Conservation (phyloP, 2,329 filamentous ascomycete species). For the Beauveria bassiana region DNA sequence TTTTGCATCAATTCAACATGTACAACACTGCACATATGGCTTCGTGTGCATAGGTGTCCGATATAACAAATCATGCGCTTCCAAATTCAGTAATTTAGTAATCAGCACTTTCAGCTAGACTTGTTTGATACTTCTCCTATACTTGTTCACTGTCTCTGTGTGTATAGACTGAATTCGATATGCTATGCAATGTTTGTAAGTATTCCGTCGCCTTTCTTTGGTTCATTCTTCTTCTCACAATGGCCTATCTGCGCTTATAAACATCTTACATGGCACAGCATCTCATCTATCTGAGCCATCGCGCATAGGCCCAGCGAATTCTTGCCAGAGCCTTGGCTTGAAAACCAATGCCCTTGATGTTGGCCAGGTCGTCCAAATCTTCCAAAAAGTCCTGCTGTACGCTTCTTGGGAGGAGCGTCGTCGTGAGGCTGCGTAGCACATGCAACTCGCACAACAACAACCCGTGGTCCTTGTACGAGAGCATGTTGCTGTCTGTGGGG, state of each 20-base stretch:
- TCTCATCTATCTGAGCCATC: constrained; percentile 50
- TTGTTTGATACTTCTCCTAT: background rate
- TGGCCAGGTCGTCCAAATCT: constrained; percentile 78
- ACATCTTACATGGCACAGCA: background rate
- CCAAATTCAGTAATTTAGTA: too few relatives aligned
- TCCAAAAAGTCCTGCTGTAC: constrained; percentile 80
- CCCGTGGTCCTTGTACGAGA: constrained; percentile 90
- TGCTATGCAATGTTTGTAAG: background rate
- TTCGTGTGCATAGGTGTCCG: background rate
- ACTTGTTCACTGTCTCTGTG: background rate
- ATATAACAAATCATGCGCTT: background rate
- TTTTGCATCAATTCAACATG: background rate
- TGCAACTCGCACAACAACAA: constrained; percentile 86
- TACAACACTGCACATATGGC: background rate
- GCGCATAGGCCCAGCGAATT: constrained; percentile 83
- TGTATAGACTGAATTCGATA: background rate
- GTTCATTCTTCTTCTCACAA: background rate
- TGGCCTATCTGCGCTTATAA: background rate
- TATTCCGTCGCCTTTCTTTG: background rate
- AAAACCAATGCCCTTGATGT: constrained; percentile 69
- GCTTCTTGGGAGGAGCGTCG: constrained; percentile 59
- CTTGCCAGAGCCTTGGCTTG: constrained; percentile 75
- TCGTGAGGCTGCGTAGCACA: constrained; percentile 58
- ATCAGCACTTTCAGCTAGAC: too few relatives aligned
- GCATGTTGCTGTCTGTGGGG: constrained; percentile 63